These are phyloP conservation scores for Diaporthe ampelina DNA, from an alignment of 2,329 filamentous ascomycete species.

Conservation along the genomic window DNA sequence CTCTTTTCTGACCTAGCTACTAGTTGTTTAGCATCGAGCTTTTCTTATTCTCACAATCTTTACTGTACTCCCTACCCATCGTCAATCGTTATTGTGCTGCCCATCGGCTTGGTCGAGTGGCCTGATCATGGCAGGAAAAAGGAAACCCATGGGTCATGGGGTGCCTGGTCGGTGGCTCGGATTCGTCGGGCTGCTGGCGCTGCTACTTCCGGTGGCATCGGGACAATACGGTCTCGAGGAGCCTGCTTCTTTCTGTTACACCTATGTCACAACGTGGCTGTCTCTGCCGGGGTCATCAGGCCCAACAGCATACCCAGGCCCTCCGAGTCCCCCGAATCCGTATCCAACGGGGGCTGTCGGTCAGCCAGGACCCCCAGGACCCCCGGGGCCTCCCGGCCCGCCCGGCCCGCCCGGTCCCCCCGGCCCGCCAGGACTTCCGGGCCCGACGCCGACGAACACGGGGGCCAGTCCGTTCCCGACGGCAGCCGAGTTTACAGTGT, in stretches of 20 bases:
- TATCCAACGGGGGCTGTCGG: not conserved
- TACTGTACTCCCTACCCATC: no score
- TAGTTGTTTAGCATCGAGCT: not conserved
- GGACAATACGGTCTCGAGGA: not conserved
- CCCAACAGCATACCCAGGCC: not conserved
- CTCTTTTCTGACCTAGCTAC: not conserved
- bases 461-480: not conserved
- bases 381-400: not conserved
- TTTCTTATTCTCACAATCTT: not conserved
- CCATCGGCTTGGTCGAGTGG: no score
- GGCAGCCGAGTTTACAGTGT: not conserved
- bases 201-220: not conserved
- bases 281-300: not conserved
- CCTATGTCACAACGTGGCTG: not conserved
- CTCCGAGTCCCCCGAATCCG: not conserved
- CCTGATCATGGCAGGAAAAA: not conserved
- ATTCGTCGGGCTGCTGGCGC: not conserved
- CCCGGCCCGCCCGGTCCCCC: not conserved
- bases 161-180: not conserved
- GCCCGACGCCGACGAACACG: not conserved
- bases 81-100: no score
- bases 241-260: conserved; percentile 1
- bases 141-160: not conserved
- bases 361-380: not conserved
- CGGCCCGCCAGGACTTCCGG: not conserved